Evolutionary conservation across 306 rosid species (phyloP).

Genomic region (Arachis hypogaea): DNA sequence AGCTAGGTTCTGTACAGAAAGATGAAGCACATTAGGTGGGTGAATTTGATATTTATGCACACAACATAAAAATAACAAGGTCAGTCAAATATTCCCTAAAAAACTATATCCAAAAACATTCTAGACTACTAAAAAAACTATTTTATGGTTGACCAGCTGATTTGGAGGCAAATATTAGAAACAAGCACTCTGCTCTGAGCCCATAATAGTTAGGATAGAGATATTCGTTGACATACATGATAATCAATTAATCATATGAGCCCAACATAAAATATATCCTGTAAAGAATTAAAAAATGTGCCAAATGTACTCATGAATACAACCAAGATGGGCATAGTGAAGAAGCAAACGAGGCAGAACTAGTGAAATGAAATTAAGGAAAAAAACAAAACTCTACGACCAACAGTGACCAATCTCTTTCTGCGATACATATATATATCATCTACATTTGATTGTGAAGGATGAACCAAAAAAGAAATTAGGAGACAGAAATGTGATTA

Average conservation of each 20-base stretch:
- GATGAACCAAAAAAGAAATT: conserved; percentile 16
- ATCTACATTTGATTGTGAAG: conserved; percentile 1
- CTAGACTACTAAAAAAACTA: too few species aligned
- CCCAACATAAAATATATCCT: too few species aligned
- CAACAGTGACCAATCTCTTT: not conserved
- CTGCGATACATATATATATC: too few species aligned
- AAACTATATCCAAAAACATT: too few species aligned
- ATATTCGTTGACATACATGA: too few species aligned
- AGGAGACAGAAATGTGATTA: conserved; percentile 34
- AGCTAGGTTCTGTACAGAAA: conserved; percentile 6
- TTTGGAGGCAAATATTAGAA: too few species aligned
- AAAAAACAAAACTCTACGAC: conserved; percentile 13
- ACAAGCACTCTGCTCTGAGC: too few species aligned
- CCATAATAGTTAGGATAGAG: too few species aligned
- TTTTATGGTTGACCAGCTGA: too few species aligned
- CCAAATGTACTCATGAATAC: not conserved
- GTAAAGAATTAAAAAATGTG: too few species aligned
- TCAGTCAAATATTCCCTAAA: not conserved
- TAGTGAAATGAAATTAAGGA: not conserved
- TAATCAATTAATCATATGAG: too few species aligned
- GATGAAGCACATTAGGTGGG: not conserved
- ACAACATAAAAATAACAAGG: not conserved
- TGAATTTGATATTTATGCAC: not conserved
- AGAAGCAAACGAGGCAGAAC: conserved; percentile 8
- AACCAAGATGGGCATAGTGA: not conserved